A percentile compares a stretch with the other conserved stretches of the same genome.
phyloP scores from a whole-genome alignment of 163 green algal genomes.

The Chlorella variabilis region DNA sequence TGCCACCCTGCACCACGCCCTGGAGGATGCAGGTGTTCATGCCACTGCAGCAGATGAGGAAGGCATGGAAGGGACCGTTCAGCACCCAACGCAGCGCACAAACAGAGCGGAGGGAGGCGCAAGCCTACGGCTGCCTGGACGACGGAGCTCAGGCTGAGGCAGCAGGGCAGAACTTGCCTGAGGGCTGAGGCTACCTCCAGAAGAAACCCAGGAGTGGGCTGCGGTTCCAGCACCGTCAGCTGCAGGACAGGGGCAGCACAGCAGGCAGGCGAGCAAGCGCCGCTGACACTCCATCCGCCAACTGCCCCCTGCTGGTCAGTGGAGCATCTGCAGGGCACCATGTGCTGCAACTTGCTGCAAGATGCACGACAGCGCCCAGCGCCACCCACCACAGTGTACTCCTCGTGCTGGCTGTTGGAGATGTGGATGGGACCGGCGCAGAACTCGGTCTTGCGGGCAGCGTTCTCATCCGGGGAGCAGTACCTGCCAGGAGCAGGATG shows the following conservation, averaged over 20 bases:
- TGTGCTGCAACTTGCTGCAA: no score
- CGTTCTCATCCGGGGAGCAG: slow-evolving; percentile 50
- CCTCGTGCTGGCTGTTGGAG: slow-evolving; percentile 51
- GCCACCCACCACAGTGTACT: slow-evolving; percentile 49
- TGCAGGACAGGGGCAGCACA: slow-evolving; percentile 5
- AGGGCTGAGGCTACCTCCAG: slow-evolving; percentile 61
- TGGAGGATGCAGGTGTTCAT: slow-evolving; percentile 15
- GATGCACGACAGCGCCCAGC: no score
- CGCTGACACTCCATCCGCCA: background rate
- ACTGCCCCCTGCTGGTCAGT: no score
- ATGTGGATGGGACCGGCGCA: slow-evolving; percentile 44
- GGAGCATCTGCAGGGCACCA: no score
- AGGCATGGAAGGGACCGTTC: background rate
- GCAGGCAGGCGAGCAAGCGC: background rate
- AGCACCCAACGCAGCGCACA: background rate
- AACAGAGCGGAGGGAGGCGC: no score
- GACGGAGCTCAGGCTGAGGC: background rate
- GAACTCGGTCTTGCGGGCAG: slow-evolving; percentile 41
- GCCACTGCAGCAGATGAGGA: slow-evolving; percentile 6
- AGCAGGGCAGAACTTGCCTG: slow-evolving; percentile 6
- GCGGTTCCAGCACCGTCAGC: slow-evolving; percentile 31
- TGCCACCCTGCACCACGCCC: slow-evolving; percentile 16
- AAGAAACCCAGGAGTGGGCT: slow-evolving; percentile 51
- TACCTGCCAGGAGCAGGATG: slow-evolving; percentile 32
- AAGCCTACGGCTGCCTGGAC: no score